Evolutionary conservation across 345 rosid genomes (phyloP), one percentile per base, ranked within the genome.

Genomic region (Gossypium raimondii): DNA sequence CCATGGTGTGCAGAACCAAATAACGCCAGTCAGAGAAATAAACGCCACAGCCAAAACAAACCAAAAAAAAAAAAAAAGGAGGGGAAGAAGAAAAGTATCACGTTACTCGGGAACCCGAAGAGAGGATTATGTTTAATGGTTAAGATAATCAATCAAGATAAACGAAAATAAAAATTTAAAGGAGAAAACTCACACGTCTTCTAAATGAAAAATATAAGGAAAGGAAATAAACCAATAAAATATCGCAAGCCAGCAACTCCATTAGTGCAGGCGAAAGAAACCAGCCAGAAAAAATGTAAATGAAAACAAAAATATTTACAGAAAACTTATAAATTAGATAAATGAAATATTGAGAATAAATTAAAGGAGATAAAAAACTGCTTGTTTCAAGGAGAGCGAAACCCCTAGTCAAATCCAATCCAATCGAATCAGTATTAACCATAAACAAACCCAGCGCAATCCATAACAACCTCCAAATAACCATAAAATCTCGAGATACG

Each of bases 91-190:
- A 51, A 52, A 70, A 9, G 14, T 8, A 44, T 4, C 20, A 25
- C 41, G 16, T 63, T 63, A 17, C 47, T 63, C n/a, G 2, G 17
- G 47, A 77, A 77, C 81, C 75, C 48, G 69, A 76, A 62, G 76
- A 79, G 79, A 38, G 0, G 1, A 3, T 5, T 12, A 27, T 45
- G 8, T 70, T 14, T 27, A 3, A 24, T 52, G 17, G 47, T 52
- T 4, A 64, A 41, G 9, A 43, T 18, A 41, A n/a, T n/a, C 24
- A 41, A 64, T 64, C 25, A 64, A 9, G 25, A n/a, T 9, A 38
- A 17, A 29, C 12, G 20, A 34, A 59, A 24, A 25, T 60, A 34
- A 34, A 4, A 14, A 29, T 62, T 57, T 16, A 62, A 62, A 14
- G 12, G 1, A 62, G 22, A 34, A 63, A 17, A 34, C 17, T 17